These are phyloP conservation scores for Schwanniomyces vanrijiae DNA, from an alignment of 805 yeast species.

Conservation along the genomic window DNA sequence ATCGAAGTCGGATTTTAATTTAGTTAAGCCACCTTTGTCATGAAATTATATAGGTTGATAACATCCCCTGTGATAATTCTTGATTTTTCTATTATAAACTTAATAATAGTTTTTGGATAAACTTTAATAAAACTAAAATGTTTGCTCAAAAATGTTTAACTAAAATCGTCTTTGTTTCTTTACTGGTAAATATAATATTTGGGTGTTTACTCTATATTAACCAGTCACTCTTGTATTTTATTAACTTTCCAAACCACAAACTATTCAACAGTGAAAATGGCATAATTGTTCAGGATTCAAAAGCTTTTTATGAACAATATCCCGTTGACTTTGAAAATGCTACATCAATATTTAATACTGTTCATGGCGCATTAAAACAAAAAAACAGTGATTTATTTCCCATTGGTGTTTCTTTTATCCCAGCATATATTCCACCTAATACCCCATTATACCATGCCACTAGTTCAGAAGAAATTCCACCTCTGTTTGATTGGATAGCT, in stretches of 20 bases:
- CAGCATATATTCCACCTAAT: slow-evolving; percentile 61
- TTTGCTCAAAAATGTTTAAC: not conserved
- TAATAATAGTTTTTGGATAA: not conserved
- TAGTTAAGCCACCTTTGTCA: not conserved
- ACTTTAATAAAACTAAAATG: not conserved
- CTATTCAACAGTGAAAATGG: not conserved
- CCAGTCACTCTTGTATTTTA: not conserved
- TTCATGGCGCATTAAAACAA: slow-evolving; percentile 53
- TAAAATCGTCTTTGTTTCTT: not conserved
- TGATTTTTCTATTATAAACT: no score
- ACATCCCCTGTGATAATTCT: not conserved
- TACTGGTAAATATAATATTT: not conserved
- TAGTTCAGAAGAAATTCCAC: slow-evolving; percentile 39
- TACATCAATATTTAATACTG: slow-evolving; percentile 54
- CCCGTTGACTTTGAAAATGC: slow-evolving; percentile 59
- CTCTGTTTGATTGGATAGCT: slow-evolving; percentile 60
- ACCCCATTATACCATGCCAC: slow-evolving; percentile 59
- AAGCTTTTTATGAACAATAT: slow-evolving; percentile 33
- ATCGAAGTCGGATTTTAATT: not conserved
- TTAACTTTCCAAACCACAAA: not conserved
- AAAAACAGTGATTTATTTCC: slow-evolving; percentile 54
- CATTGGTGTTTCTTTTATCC: slow-evolving; percentile 55
- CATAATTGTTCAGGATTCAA: not conserved
- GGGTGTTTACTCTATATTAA: not conserved
- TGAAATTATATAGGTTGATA: not conserved